Evolutionary conservation across 2,329 filamentous ascomycete species (phyloP).

Genomic region (Sporothrix phasma): DNA sequence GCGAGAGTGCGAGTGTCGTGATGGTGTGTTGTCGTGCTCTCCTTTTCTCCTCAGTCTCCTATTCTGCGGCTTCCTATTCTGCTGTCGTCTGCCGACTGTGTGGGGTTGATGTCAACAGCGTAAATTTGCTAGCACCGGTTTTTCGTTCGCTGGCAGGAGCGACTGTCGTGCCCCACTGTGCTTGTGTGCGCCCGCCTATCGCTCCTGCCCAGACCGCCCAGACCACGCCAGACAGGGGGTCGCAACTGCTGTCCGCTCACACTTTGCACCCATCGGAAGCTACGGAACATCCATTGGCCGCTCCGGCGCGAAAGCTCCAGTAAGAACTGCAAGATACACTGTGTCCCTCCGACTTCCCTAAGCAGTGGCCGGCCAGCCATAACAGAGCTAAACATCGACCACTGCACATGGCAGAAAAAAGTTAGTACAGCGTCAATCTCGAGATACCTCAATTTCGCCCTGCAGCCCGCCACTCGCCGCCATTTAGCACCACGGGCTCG

Average conservation of each 20-base stretch:
- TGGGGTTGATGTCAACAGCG: conserved; percentile 1
- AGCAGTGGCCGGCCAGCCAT: neutral
- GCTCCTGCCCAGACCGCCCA: neutral
- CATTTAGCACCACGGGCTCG: neutral
- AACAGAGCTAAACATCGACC: neutral
- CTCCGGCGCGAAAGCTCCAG: conserved; percentile 13
- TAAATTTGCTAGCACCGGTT: neutral
- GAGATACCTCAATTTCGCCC: neutral
- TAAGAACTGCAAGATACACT: too few relatives aligned
- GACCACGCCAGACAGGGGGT: too few relatives aligned
- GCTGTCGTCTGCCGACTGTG: neutral
- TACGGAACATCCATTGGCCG: conserved; percentile 15
- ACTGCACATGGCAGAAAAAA: conserved; percentile 4
- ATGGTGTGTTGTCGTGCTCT: too few relatives aligned
- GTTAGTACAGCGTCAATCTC: neutral
- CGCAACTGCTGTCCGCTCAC: too few relatives aligned
- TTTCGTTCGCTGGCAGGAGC: neutral
- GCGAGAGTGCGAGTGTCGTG: too few relatives aligned
- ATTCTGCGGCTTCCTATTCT: too few relatives aligned
- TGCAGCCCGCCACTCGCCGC: neutral
- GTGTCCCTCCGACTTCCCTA: neutral
- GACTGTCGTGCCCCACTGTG: conserved; percentile 9
- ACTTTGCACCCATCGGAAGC: neutral
- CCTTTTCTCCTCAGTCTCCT: too few relatives aligned
- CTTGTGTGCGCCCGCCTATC: conserved; percentile 6